A percentile compares a stretch with the other conserved stretches of the same genome.
Evolutionary conservation across 1,284 basidiomycete genomes (phyloP).

Genomic region (Boletellus deceptivus): DNA sequence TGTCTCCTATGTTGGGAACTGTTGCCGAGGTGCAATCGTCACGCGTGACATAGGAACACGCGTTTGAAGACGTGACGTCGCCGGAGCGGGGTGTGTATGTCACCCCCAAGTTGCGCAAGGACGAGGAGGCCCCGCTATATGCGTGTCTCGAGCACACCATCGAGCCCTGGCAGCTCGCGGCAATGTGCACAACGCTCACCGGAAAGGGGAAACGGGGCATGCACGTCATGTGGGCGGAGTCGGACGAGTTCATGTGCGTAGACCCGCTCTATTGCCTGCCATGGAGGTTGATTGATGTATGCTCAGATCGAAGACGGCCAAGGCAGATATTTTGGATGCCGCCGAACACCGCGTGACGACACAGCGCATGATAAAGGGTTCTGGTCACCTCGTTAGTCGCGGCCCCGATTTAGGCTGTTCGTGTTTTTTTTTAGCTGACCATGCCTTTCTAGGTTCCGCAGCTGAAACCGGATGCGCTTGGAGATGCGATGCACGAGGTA

Average conservation of each 20-base stretch:
- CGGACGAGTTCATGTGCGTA: constrained; percentile 33
- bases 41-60: constrained; percentile 20
- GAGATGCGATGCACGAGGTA: constrained; percentile 26
- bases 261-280: neutral
- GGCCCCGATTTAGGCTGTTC: neutral
- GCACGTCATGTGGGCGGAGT: constrained; percentile 32
- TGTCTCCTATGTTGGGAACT: neutral
- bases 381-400: constrained; percentile 30
- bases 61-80: constrained; percentile 18
- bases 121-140: constrained; percentile 32
- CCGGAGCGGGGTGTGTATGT: constrained; percentile 12
- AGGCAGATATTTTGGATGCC: constrained; percentile 29
- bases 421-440: neutral
- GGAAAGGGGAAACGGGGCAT: constrained; percentile 17
- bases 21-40: no score
- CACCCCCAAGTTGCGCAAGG: constrained; percentile 27
- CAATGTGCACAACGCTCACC: constrained; percentile 16
- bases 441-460: constrained; percentile 22
- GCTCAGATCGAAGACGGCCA: constrained; percentile 26
- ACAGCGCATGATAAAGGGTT: constrained; percentile 24
- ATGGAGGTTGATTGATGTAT: neutral
- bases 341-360: constrained; percentile 22
- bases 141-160: constrained; percentile 29
- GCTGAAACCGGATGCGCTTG: constrained; percentile 31
- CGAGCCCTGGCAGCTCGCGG: constrained; percentile 24